Evolutionary conservation across 2,329 filamentous ascomycete genomes (phyloP).

Genomic region (Colletotrichum tropicale): DNA sequence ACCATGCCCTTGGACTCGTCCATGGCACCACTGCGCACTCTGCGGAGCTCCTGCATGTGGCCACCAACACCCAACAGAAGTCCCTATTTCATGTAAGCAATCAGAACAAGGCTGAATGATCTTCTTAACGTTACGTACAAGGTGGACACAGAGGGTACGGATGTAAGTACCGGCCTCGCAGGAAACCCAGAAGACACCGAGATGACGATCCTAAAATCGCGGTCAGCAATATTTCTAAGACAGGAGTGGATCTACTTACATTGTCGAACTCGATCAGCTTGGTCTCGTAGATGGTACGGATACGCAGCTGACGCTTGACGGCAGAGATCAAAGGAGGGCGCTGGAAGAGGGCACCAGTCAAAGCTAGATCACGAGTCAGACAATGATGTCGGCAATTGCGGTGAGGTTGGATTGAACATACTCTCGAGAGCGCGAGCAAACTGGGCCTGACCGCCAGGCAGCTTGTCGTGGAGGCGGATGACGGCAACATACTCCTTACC

Average conservation of each 20-base stretch:
- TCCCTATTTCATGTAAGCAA: constrained; percentile 44
- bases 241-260: not conserved
- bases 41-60: constrained; percentile 97
- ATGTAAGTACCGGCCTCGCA: constrained; percentile 99
- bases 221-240: not conserved
- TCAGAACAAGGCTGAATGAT: not conserved
- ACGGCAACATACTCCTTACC: constrained; percentile 99
- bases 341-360: constrained; percentile 97
- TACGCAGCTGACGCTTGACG: constrained; percentile 98
- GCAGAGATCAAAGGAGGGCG: constrained; percentile 96
- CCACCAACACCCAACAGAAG: constrained; percentile 80
- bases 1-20: constrained; percentile 88
- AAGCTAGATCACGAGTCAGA: constrained; percentile 39
- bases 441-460: constrained; percentile 91
- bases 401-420: not conserved
- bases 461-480: constrained; percentile 92
- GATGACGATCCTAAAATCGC: constrained; percentile 71
- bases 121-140: constrained; percentile 53
- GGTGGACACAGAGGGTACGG: constrained; percentile 94
- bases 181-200: constrained; percentile 99
- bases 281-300: constrained; percentile 97
- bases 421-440: constrained; percentile 92
- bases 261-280: constrained; percentile 98
- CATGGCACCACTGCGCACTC: constrained; percentile 95
- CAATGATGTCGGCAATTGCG: not conserved